Base-by-base conservation (phyloP, 108 stramenopile genomes). In the Cyclotella baltica region DNA sequence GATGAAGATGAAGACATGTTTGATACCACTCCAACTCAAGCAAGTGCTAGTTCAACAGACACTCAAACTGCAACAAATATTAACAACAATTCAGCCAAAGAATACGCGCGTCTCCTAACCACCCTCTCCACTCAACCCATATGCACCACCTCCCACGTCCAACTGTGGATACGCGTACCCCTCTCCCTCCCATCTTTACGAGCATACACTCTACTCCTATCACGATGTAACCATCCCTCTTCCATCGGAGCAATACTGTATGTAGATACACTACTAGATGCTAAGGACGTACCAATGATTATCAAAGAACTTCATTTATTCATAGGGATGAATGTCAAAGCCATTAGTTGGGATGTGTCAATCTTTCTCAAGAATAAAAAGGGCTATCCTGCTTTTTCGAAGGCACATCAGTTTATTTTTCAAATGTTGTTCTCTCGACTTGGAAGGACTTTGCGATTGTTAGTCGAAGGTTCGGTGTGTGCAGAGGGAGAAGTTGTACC, bases 321-420 rank as follows among this genome's bases (percentile, higher is more conserved):
- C 29, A 61, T 94, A 48, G 98, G 96, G 11, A 89, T 79, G 23
- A 78, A 90, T 28, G 84, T 98, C 58, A 83, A 86, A 52, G 92
- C 89, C 2, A 51, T 98, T 3, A 73, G 85, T 47, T 84, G 97
- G 72, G 83, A 90, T 16, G 90, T 92, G 0, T 72, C 62, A 34
- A 62, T 87, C 9, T 98, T 98, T 78, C 78, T 97, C 31, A 96
- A 94, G 63, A 98, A 98, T 83, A 95, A 94, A 67, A 72, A 84
- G 62, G 97, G 97, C 47, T 98, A 88, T 87, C 98, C 98, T 6
- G 88, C 95, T 19, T 75, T 98, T 5, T 75, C 93, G 62, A 93
- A 96, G 66, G 72, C 80, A 29, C 90, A 94, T 72, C 97, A 98
- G 71, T 81, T 84, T 43, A 31, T 98, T 13, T 90, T 96, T 55